Conservation (phyloP, 306 rosid species). For the Vigna radiata region DNA sequence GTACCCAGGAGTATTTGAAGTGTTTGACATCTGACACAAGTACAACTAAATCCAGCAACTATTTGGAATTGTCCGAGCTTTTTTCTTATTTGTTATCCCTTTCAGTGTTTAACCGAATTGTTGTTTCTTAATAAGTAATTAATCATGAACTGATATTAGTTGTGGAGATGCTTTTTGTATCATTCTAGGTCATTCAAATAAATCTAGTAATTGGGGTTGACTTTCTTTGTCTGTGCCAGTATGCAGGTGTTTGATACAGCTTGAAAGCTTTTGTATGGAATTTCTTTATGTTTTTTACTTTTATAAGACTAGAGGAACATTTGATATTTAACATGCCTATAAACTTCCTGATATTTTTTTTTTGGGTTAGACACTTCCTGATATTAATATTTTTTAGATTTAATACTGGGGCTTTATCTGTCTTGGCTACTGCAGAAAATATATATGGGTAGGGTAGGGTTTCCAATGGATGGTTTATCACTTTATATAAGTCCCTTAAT, state of each 20-base stretch:
- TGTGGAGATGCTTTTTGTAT: not conserved
- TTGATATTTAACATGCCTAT: not conserved
- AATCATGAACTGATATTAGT: not conserved
- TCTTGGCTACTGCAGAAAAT: not conserved
- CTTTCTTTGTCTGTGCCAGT: not conserved
- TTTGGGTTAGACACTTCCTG: not conserved
- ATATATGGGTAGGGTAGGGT: not conserved
- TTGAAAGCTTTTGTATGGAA: not conserved
- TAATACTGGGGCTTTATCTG: not conserved
- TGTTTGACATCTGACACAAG: not conserved
- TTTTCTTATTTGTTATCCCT: not conserved
- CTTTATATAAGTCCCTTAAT: not conserved
- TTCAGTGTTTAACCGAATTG: not conserved
- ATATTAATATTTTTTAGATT: not conserved
- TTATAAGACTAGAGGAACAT: not conserved
- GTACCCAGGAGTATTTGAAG: not conserved
- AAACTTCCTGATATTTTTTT: not conserved
- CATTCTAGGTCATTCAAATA: not conserved
- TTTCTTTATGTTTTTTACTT: not conserved
- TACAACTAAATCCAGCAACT: not conserved
- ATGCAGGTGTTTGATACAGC: not conserved
- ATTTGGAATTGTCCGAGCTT: not conserved
- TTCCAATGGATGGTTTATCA: not conserved
- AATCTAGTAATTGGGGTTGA: not conserved
- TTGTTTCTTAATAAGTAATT: not conserved